Conservation (phyloP, 305 asterid species). For the Fraxinus angustifolia region DNA sequence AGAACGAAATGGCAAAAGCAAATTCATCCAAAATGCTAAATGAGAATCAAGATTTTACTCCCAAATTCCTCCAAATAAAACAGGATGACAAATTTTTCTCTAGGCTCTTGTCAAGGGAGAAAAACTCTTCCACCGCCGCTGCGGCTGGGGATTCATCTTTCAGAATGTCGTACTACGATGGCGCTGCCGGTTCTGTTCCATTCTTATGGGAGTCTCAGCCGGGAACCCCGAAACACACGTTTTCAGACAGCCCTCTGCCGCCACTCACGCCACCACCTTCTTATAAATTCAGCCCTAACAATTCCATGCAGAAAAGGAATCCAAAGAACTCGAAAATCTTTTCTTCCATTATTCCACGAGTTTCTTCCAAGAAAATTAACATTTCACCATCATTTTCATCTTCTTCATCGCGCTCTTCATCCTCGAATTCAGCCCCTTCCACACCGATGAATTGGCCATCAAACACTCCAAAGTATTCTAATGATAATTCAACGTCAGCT, state of each 20-base stretch:
- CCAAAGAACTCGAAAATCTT: conserved; percentile 28
- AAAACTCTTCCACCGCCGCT: conserved; percentile 24
- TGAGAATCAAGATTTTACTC: conserved; percentile 18
- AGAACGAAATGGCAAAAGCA: conserved; percentile 9
- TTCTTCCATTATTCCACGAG: conserved; percentile 25
- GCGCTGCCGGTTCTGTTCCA: conserved; percentile 61
- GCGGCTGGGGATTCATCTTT: conserved; percentile 48
- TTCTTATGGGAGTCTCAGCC: conserved; percentile 86
- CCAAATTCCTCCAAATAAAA: conserved; percentile 30
- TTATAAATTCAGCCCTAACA: conserved; percentile 32
- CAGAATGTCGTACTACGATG: conserved; percentile 57
- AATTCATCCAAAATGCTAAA: conserved; percentile 25
- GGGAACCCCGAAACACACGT: conserved; percentile 71
- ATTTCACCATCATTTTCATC: conserved; percentile 20
- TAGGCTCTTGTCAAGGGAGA: conserved; percentile 45
- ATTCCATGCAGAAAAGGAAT: conserved; percentile 22
- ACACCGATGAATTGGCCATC: conserved; percentile 20
- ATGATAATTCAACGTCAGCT: conserved; percentile 28
- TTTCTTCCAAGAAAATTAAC: conserved; percentile 25
- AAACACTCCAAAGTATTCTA: neutral
- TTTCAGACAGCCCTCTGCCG: conserved; percentile 39
- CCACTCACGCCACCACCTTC: conserved; percentile 88
- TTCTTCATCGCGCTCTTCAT: conserved; percentile 36
- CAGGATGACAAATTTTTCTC: conserved; percentile 41
- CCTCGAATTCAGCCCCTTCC: conserved; percentile 43